These are phyloP conservation scores for Pseudogymnoascus sp. DNA, from an alignment of 2,329 filamentous ascomycete species.

Conservation along the genomic window DNA sequence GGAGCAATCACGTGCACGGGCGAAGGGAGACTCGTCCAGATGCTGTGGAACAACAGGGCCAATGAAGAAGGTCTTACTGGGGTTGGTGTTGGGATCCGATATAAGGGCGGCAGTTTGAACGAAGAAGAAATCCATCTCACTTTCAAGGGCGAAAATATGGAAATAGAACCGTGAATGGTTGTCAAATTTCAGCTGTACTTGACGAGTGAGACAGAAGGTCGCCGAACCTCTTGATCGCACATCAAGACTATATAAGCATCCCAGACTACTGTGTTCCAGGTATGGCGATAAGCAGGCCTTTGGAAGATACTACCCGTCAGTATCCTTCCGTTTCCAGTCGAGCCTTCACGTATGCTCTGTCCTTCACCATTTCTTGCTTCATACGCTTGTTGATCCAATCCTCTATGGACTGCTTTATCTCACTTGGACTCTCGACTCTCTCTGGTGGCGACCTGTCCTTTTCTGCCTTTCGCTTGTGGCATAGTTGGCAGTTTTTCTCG, in stretches of 20 bases:
- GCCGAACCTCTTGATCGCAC: neutral
- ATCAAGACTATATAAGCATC: neutral
- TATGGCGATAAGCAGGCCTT: neutral
- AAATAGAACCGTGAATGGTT: neutral
- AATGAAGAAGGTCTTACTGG: slow-evolving; percentile 55
- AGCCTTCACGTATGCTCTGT: neutral
- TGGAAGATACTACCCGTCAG: neutral
- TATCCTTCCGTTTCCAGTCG: neutral
- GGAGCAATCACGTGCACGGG: slow-evolving; percentile 56
- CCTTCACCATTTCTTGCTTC: neutral
- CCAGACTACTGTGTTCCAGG: neutral
- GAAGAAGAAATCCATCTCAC: slow-evolving; percentile 42
- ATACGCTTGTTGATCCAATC: slow-evolving; percentile 4
- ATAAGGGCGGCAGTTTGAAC: slow-evolving; percentile 26
- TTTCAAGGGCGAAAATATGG: slow-evolving; percentile 37
- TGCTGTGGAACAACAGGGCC: slow-evolving; percentile 64
- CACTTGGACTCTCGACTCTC: neutral
- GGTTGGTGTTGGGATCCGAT: slow-evolving; percentile 42
- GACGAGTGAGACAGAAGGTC: neutral
- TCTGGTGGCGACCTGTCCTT: neutral
- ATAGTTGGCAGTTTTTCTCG: neutral
- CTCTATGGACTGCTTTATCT: neutral
- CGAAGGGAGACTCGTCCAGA: slow-evolving; percentile 53
- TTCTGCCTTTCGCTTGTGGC: neutral
- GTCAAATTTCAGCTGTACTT: neutral